Percentiles rank a stretch among this genome's conserved stretches.
These are phyloP conservation scores for Leishmania arabica DNA, from an alignment of 208 protist species.

Conservation along the genomic window DNA sequence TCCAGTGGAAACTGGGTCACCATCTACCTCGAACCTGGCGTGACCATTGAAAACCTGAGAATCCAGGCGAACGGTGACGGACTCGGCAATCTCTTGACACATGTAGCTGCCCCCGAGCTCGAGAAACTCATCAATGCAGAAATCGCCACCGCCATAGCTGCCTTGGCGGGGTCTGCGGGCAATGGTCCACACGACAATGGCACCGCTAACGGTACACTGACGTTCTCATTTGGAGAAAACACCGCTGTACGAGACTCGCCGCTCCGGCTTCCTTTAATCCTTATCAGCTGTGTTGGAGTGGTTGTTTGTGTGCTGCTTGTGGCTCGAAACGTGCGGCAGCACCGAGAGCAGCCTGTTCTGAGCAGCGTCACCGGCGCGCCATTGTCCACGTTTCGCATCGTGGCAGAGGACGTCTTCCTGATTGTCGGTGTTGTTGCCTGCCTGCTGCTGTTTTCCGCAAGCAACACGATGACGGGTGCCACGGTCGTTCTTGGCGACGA, in stretches of 20 bases:
- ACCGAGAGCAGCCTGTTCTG: conserved; percentile 24
- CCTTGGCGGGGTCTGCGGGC: neutral
- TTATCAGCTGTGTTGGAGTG: neutral
- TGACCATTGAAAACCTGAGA: neutral
- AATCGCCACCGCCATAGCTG: neutral
- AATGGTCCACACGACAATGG: neutral
- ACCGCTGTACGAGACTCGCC: conserved; percentile 8
- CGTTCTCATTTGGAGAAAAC: conserved; percentile 14
- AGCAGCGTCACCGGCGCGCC: conserved; percentile 10
- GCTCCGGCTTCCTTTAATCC: conserved; percentile 1
- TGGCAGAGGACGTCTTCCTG: conserved; percentile 56
- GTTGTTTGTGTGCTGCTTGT: conserved; percentile 11
- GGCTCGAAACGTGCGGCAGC: conserved; percentile 15
- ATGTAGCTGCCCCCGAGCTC: neutral
- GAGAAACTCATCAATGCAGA: conserved; percentile 11
- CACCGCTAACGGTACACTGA: neutral
- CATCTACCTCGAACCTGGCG: conserved; percentile 17
- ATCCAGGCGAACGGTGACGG: neutral
- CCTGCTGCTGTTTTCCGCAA: conserved; percentile 43
- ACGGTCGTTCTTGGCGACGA: conserved; percentile 45
- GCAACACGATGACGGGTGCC: conserved; percentile 61
- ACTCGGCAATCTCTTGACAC: conserved; percentile 1
- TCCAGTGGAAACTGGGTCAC: conserved; percentile 18
- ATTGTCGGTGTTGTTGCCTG: conserved; percentile 26
- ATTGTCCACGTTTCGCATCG: conserved; percentile 27